Evolutionary conservation across 2,329 filamentous ascomycete species (phyloP).

Genomic region (Atkinsonella hypoxylon): DNA sequence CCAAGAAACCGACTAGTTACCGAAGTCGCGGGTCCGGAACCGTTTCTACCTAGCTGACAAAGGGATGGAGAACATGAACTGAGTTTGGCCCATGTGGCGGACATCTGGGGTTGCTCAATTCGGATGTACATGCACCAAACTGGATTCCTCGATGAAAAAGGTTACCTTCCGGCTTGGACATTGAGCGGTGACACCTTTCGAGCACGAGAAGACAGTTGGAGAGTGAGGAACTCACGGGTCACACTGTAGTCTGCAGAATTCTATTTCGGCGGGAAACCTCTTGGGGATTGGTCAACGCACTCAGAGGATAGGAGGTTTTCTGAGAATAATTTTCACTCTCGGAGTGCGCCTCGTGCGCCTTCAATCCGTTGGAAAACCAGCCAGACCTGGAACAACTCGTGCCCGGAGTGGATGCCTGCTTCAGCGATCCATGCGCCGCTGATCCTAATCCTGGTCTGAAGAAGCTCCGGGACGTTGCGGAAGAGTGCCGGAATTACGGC

Average conservation of each 20-base stretch:
- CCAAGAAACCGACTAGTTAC: neutral
- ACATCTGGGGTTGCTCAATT: neutral
- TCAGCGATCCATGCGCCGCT: slow-evolving; percentile 2
- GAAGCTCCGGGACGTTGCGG: slow-evolving; percentile 12
- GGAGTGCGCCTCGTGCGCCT: too few relatives aligned
- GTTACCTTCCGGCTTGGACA: neutral
- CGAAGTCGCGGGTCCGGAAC: neutral
- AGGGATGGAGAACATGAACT: neutral
- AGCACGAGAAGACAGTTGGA: neutral
- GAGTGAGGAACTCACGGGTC: neutral
- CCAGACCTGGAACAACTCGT: neutral
- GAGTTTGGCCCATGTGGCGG: neutral
- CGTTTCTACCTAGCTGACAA: neutral
- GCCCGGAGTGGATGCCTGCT: neutral
- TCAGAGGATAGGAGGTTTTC: neutral
- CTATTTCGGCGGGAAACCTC: neutral
- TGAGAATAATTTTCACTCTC: too few relatives aligned
- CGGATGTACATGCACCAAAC: neutral
- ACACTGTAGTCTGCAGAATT: neutral
- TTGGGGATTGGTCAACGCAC: neutral
- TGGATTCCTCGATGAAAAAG: neutral
- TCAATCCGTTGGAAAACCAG: neutral
- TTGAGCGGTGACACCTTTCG: neutral
- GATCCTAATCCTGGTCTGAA: slow-evolving; percentile 5
- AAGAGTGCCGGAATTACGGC: slow-evolving; percentile 20